Percentiles rank a stretch among this genome's conserved stretches.
phyloP scores from a whole-genome alignment of 164 flowering plant species.

The Liquidambar formosana region DNA sequence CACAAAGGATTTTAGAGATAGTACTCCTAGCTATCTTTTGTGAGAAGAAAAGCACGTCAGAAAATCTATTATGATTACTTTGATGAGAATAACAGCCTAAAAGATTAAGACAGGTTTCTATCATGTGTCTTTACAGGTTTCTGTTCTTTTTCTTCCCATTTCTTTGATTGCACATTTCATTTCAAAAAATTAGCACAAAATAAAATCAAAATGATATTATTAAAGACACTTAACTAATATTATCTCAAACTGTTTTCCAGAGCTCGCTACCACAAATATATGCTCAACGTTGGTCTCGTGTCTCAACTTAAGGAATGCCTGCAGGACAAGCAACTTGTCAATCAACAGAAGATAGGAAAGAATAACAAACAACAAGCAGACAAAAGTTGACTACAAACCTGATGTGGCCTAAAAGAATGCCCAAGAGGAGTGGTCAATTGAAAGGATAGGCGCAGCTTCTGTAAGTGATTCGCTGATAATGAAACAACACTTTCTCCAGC shows the following conservation, averaged over 20 bases:
- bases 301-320: constrained; percentile 85
- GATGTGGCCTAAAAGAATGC: constrained; percentile 76
- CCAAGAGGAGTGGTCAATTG: constrained; percentile 64
- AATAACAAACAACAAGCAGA: background rate
- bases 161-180: background rate
- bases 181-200: background rate
- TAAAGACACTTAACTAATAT: constrained; percentile 57
- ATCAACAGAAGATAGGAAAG: constrained; percentile 6
- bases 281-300: constrained; percentile 91
- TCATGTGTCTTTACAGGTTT: background rate
- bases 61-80: too few species aligned
- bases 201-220: background rate
- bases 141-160: background rate
- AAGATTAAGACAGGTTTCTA: too few species aligned
- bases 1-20: too few species aligned
- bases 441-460: constrained; percentile 81
- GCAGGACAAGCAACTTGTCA: constrained; percentile 31
- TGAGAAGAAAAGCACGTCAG: too few species aligned
- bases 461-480: constrained; percentile 90
- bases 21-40: too few species aligned
- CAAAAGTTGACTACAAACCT: constrained; percentile 48
- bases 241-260: constrained; percentile 71
- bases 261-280: constrained; percentile 63
- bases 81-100: too few species aligned
- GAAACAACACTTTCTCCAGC: constrained; percentile 52